These are phyloP conservation scores for Phytophthora multivora DNA, from an alignment of 352 stramenopile species.

Conservation along the genomic window DNA sequence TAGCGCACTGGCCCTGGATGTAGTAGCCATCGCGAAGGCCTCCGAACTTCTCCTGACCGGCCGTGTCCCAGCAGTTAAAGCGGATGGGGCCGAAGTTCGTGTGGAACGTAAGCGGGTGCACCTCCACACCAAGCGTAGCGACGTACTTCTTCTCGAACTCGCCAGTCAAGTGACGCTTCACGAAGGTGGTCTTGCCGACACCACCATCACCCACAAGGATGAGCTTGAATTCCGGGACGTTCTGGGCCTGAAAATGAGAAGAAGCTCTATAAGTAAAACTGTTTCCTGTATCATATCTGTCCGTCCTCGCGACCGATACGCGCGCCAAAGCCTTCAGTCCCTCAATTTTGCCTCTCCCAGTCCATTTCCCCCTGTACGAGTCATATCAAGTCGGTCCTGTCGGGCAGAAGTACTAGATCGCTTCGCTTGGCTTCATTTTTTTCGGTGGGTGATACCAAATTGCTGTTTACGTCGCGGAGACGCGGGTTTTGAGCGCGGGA, in stretches of 20 bases:
- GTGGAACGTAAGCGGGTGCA: conserved; percentile 99
- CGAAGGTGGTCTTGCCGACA: conserved; percentile 99
- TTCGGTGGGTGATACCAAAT: background rate
- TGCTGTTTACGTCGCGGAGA: background rate
- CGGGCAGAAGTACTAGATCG: conserved; percentile 14
- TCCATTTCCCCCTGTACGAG: conserved; percentile 2
- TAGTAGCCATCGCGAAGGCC: conserved; percentile 97
- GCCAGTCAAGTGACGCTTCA: conserved; percentile 99
- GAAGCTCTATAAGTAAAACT: conserved; percentile 18
- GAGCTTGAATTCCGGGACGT: conserved; percentile 99
- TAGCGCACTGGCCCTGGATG: conserved; percentile 99
- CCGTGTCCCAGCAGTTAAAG: conserved; percentile 99
- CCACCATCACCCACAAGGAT: conserved; percentile 99
- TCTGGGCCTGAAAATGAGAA: conserved; percentile 49
- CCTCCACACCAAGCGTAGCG: conserved; percentile 99
- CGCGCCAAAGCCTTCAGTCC: conserved; percentile 3
- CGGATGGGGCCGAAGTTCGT: conserved; percentile 99
- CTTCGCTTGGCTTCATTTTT: conserved; percentile 18
- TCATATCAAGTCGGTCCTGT: conserved; percentile 4
- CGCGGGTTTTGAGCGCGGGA: background rate
- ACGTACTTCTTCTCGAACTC: conserved; percentile 99
- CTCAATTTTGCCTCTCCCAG: conserved; percentile 10
- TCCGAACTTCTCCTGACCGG: conserved; percentile 99
- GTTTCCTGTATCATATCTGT: background rate
- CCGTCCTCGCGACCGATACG: background rate